phyloP scores from a whole-genome alignment of 192 early-diverging fungal genomes.

The Cladochytrium replicatum region DNA sequence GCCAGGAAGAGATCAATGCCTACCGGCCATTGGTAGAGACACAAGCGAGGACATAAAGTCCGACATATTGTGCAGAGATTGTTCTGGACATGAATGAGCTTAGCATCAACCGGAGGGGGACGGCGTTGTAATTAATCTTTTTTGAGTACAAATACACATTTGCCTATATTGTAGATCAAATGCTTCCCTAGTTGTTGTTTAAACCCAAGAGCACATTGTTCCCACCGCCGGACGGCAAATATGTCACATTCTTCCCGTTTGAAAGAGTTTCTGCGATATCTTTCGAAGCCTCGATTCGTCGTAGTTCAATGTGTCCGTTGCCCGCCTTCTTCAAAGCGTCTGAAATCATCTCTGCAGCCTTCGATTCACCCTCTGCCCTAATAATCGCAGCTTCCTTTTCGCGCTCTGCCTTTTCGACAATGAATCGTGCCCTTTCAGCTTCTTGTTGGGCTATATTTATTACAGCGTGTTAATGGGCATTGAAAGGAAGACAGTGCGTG shows the following conservation, averaged over 20 bases:
- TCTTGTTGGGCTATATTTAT: constrained; percentile 85
- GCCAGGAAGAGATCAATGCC: constrained; percentile 7
- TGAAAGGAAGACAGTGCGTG: constrained; percentile 8
- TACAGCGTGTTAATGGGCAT: neutral
- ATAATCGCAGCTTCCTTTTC: constrained; percentile 96
- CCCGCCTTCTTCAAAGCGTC: constrained; percentile 84
- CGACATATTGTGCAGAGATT: too few species aligned
- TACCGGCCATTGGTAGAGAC: too few species aligned
- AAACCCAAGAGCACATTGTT: too few species aligned
- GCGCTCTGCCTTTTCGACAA: constrained; percentile 97
- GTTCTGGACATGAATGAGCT: too few species aligned
- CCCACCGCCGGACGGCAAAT: constrained; percentile 59
- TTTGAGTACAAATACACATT: too few species aligned
- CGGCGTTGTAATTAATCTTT: too few species aligned
- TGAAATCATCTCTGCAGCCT: constrained; percentile 89
- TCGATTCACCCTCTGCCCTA: constrained; percentile 94
- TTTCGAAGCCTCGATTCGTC: constrained; percentile 94
- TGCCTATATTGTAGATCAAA: too few species aligned
- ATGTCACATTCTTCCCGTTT: constrained; percentile 76
- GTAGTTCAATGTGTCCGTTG: constrained; percentile 83
- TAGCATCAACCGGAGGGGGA: too few species aligned
- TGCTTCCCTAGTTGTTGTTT: too few species aligned
- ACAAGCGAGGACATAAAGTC: too few species aligned
- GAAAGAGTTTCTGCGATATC: constrained; percentile 88
- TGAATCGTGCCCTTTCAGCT: constrained; percentile 95